Evolutionary conservation across 1,139 yeast species (phyloP).

Genomic region (Spathaspora jeffriesii): DNA sequence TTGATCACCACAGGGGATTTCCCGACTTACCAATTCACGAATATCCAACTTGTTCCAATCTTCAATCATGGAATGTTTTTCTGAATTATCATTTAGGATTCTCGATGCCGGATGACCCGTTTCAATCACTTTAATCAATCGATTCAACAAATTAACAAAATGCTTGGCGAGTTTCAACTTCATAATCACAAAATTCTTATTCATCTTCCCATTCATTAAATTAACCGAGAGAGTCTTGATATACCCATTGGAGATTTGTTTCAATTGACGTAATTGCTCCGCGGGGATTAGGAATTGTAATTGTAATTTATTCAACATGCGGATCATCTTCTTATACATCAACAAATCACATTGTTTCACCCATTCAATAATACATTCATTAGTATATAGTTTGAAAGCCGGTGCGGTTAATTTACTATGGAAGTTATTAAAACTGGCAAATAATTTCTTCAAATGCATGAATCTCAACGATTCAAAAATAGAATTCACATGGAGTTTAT

Average conservation of each 20-base stretch:
- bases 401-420: slow-evolving; percentile 65
- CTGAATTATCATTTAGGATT: slow-evolving; percentile 46
- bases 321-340: slow-evolving; percentile 61
- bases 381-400: slow-evolving; percentile 58
- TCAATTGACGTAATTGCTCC: slow-evolving; percentile 52
- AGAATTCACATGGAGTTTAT: slow-evolving; percentile 62
- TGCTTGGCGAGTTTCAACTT: slow-evolving; percentile 57
- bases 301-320: slow-evolving; percentile 67
- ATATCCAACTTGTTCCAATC: slow-evolving; percentile 65
- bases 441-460: slow-evolving; percentile 65
- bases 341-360: slow-evolving; percentile 63
- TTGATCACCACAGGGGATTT: slow-evolving; percentile 51
- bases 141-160: slow-evolving; percentile 57
- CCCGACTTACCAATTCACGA: slow-evolving; percentile 50
- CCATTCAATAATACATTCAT: slow-evolving; percentile 60
- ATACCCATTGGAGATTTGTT: slow-evolving; percentile 43
- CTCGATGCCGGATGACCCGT: slow-evolving; percentile 58
- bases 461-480: slow-evolving; percentile 67
- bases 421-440: slow-evolving; percentile 55
- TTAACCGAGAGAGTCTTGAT: slow-evolving; percentile 38
- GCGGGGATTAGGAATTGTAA: slow-evolving; percentile 57
- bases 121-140: slow-evolving; percentile 60
- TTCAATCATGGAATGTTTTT: slow-evolving; percentile 51
- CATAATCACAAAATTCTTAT: slow-evolving; percentile 48
- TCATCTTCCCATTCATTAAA: slow-evolving; percentile 42